These are phyloP conservation scores for Nemania diffusa DNA, from an alignment of 2,329 filamentous ascomycete species.

Conservation along the genomic window DNA sequence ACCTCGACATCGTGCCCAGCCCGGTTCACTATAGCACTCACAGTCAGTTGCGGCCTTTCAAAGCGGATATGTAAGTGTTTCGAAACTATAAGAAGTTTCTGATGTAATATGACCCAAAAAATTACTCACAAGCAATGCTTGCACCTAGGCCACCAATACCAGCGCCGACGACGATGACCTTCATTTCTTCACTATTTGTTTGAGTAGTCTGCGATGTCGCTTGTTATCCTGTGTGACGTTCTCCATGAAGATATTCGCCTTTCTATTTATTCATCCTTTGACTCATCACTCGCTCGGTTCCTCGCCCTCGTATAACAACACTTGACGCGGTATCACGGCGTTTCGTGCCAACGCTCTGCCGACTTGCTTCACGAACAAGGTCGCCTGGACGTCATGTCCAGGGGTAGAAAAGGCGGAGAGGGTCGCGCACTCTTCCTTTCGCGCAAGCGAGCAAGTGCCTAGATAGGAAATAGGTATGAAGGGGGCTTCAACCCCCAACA, in stretches of 20 bases:
- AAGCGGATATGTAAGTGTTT: not conserved
- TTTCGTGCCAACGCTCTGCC: not conserved
- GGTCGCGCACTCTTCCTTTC: not conserved
- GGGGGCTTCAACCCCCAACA: not conserved
- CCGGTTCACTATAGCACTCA: conserved; percentile 10
- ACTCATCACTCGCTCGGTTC: not conserved
- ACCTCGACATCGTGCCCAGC: conserved; percentile 36
- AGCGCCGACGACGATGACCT: conserved; percentile 31
- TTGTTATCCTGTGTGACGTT: not conserved
- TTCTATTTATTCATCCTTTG: not conserved
- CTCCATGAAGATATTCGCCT: not conserved
- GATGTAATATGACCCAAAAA: not conserved
- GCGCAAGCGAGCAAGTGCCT: not conserved
- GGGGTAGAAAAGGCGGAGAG: not conserved
- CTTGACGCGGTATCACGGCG: not conserved
- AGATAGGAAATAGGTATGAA: not conserved
- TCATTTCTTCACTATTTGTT: conserved; percentile 20
- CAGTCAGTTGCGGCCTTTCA: not conserved
- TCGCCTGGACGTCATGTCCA: not conserved
- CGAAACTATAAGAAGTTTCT: no score
- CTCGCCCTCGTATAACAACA: not conserved
- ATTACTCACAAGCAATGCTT: conserved; percentile 8
- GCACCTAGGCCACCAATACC: conserved; percentile 30
- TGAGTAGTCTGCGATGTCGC: not conserved
- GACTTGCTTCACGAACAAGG: conserved; percentile 13